Percentiles rank a stretch among this genome's conserved stretches.
Conservation (phyloP, 345 rosid genomes). For the Kandelia obovata region DNA sequence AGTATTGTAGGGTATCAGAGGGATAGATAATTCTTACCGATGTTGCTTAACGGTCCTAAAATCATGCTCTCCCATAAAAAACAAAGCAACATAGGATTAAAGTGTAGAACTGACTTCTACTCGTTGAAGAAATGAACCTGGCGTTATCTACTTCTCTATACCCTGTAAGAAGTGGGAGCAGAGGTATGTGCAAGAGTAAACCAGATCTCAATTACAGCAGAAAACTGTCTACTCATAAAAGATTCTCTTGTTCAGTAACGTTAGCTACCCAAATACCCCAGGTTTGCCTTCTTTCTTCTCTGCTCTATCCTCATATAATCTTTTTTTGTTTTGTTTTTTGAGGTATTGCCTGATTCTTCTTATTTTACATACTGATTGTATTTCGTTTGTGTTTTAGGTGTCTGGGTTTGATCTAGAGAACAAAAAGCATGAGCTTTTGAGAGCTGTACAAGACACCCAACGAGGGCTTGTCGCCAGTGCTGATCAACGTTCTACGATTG, state of each 20-base stretch:
- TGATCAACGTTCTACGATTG: slow-evolving; percentile 72
- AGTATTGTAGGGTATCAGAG: too few relatives aligned
- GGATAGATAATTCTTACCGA: too few relatives aligned
- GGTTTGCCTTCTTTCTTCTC: slow-evolving; percentile 34
- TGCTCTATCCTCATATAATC: not conserved
- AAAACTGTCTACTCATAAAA: slow-evolving; percentile 24
- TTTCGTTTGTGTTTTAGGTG: not conserved
- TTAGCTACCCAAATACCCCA: slow-evolving; percentile 32
- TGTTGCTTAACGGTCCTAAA: too few relatives aligned
- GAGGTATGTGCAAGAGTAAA: slow-evolving; percentile 22
- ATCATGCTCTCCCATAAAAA: too few relatives aligned
- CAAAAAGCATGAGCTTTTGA: not conserved
- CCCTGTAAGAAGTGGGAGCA: slow-evolving; percentile 25
- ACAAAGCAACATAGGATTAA: too few relatives aligned
- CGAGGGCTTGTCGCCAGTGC: slow-evolving; percentile 18
- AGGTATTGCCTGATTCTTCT: not conserved
- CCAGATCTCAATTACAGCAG: slow-evolving; percentile 19
- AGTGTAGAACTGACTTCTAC: too few relatives aligned
- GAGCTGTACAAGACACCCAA: not conserved
- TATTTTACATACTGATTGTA: not conserved
- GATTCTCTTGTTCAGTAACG: slow-evolving; percentile 39
- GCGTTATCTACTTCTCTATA: slow-evolving; percentile 41
- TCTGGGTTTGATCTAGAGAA: not conserved
- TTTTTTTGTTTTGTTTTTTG: not conserved
- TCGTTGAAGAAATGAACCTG: slow-evolving; percentile 29